Evolutionary conservation across 2,329 filamentous ascomycete species (phyloP), one percentile per base, ranked within the genome.

Genomic region (Xylariaceae sp.): DNA sequence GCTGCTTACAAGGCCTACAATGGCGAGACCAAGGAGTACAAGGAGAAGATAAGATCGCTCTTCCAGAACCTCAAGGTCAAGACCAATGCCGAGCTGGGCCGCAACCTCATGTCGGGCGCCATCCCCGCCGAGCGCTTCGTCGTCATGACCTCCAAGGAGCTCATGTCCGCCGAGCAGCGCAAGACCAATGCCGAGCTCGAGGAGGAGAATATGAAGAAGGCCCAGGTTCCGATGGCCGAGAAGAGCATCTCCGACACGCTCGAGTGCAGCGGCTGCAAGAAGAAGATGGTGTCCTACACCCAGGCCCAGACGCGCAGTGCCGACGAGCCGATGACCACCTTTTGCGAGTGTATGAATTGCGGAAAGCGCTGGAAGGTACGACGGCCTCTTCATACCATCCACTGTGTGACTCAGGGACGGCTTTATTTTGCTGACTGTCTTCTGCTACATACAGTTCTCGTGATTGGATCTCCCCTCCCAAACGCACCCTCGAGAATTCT

Each of bases 61-160:
- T 96, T 87, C 64, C 79, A 89, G 57, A 96, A 96, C 56, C 76
- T 98, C 49, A 96, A 95, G 70, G 87, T 86, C 67, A 89, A 85
- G 63, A 82, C 79, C 43, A 96, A 96, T 63, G 70, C 75, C 23
- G 74, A 77, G 40, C 75, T 98, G 27, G 81, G 88, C 33, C 70
- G 70, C 41, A 77, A 80, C 43, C 84, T 98, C 45, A 70, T 94
- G 53, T 66, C 67, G 4, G 86, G 83, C 39, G 75, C 83, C 18
- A 84, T 96, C 39, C 46, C 72, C 0, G 67, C 88, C 1, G 74
- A 78, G 3, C 68, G 70, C 22, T 93, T 98, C 49, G 88, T 94
- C 37, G 66, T 68, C 51, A 94, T 98, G 92, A 75, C 78, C 7
- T 80, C 85, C 50, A 84, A 94, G 35, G 90, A 96, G 59, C 76